Conservation (phyloP, 208 protist genomes). For the Leishmania gerbilli region DNA sequence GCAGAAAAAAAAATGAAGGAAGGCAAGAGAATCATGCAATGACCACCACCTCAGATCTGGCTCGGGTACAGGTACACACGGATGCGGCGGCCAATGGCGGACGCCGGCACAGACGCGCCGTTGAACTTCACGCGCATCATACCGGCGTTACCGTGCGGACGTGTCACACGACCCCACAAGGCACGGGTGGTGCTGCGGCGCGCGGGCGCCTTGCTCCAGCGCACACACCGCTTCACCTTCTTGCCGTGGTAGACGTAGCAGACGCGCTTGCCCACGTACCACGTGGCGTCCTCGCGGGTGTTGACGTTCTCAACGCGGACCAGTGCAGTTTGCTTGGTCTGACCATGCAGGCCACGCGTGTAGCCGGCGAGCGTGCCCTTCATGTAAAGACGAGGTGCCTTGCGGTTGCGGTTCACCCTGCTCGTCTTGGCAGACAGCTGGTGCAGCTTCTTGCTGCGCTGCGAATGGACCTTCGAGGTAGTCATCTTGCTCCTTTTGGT, state of each 20-base stretch:
- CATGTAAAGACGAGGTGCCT: conserved; percentile 91
- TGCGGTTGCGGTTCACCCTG: conserved; percentile 86
- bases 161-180: conserved; percentile 98
- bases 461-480: conserved; percentile 72
- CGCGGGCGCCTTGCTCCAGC: conserved; percentile 88
- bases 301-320: conserved; percentile 97
- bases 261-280: conserved; percentile 99
- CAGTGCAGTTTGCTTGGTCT: conserved; percentile 95
- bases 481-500: conserved; percentile 40
- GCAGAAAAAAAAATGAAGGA: conserved; percentile 16
- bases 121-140: conserved; percentile 98
- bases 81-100: conserved; percentile 94
- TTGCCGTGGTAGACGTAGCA: conserved; percentile 98
- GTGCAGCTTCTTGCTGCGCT: conserved; percentile 92
- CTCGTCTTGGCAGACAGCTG: conserved; percentile 88
- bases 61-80: conserved; percentile 99
- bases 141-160: conserved; percentile 97
- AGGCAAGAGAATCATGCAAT: conserved; percentile 8
- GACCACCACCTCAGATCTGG: conserved; percentile 88
- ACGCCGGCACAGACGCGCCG: conserved; percentile 93
- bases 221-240: conserved; percentile 92
- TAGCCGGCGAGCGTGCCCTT: conserved; percentile 91
- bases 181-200: conserved; percentile 92
- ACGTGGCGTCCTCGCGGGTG: conserved; percentile 94
- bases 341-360: conserved; percentile 90